These are phyloP conservation scores for Cetradonia linearis DNA, from an alignment of 495 filamentous ascomycete genomes.

Conservation along the genomic window DNA sequence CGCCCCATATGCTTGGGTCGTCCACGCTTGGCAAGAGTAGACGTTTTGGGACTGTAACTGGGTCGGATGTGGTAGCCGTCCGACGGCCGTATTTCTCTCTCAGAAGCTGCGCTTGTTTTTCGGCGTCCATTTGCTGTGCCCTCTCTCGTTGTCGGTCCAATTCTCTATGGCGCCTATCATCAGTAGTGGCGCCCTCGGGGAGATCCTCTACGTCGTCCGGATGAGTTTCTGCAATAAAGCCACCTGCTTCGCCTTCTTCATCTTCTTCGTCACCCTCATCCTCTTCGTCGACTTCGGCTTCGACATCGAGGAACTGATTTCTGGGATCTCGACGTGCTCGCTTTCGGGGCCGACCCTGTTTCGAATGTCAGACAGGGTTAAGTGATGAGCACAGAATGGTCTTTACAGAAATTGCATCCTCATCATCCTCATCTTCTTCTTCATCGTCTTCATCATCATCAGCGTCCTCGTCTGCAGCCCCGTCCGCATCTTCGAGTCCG, in stretches of 20 bases:
- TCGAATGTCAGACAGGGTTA: constrained; percentile 10
- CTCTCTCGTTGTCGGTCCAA: constrained; percentile 85
- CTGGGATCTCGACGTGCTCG: constrained; percentile 57
- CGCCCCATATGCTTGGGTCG: constrained; percentile 92
- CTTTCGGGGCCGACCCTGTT: constrained; percentile 66
- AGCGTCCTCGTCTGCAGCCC: constrained; percentile 41
- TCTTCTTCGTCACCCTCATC: constrained; percentile 89
- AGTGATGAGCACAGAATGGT: constrained; percentile 3
- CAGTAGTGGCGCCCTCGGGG: constrained; percentile 65
- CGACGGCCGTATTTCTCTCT: constrained; percentile 70
- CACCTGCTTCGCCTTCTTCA: constrained; percentile 67
- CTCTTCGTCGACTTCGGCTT: constrained; percentile 94
- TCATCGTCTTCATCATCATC: constrained; percentile 42
- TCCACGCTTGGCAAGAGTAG: constrained; percentile 87
- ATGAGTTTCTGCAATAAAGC: constrained; percentile 77
- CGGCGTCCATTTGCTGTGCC: constrained; percentile 76
- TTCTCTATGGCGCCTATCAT: constrained; percentile 88
- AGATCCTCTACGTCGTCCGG: constrained; percentile 78
- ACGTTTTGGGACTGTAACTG: constrained; percentile 69
- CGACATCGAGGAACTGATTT: constrained; percentile 83
- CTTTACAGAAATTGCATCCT: constrained; percentile 49
- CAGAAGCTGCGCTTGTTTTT: constrained; percentile 80
- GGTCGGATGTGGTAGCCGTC: constrained; percentile 47
- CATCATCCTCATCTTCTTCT: constrained; percentile 48
- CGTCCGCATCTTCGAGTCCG: constrained; percentile 38